phyloP scores from a whole-genome alignment of 345 rosid genomes.

The Orychophragmus violaceus region DNA sequence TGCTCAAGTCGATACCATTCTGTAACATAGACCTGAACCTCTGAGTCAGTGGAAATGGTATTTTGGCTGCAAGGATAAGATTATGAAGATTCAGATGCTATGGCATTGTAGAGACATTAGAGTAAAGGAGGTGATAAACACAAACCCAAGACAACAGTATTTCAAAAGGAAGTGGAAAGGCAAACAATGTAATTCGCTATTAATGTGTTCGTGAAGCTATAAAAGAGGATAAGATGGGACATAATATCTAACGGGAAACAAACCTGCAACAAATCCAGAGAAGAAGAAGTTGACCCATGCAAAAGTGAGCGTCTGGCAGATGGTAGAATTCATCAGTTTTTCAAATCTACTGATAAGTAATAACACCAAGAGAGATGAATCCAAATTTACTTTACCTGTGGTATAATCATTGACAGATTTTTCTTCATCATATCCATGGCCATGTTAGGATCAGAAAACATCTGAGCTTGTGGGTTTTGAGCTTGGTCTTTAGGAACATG shows the following conservation, averaged over 20 bases:
- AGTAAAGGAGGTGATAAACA: neutral
- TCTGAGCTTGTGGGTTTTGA: slow-evolving; percentile 83
- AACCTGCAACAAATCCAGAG: slow-evolving; percentile 98
- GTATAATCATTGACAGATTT: slow-evolving; percentile 92
- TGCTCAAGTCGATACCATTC: slow-evolving; percentile 97
- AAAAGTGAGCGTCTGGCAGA: slow-evolving; percentile 77
- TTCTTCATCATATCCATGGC: slow-evolving; percentile 99
- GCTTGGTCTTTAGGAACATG: slow-evolving; percentile 76
- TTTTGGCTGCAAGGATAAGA: slow-evolving; percentile 56
- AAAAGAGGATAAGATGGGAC: neutral
- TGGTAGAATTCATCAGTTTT: slow-evolving; percentile 16
- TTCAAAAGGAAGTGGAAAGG: neutral
- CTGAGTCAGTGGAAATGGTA: slow-evolving; percentile 96
- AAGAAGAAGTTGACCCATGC: slow-evolving; percentile 99
- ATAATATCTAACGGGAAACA: neutral
- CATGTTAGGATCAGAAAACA: slow-evolving; percentile 98
- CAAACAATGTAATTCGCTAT: neutral
- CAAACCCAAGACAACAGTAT: neutral
- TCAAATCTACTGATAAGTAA: neutral
- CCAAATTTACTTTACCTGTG: slow-evolving; percentile 52
- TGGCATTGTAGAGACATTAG: neutral
- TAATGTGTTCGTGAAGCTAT: neutral
- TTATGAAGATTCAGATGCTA: neutral
- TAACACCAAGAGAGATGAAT: neutral
- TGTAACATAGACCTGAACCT: slow-evolving; percentile 98